These are phyloP conservation scores for Prunus mume DNA, from an alignment of 306 rosid species.

Conservation along the genomic window DNA sequence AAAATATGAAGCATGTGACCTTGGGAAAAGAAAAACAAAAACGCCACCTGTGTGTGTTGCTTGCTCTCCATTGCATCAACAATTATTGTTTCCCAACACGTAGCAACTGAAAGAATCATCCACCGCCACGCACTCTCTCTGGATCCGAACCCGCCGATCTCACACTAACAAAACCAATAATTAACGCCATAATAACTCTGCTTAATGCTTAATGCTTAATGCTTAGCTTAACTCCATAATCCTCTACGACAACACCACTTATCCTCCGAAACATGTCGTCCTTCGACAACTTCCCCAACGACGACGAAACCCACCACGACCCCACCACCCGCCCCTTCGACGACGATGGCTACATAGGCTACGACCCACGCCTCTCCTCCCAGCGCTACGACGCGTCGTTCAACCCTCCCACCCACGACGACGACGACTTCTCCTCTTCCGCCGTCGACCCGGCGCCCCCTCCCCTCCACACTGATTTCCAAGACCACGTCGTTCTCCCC, in stretches of 20 bases:
- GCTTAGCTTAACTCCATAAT: not conserved
- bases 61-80: not conserved
- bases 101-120: not conserved
- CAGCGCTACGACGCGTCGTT: constrained; percentile 26
- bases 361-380: not conserved
- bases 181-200: not conserved
- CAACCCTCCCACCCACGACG: constrained; percentile 20
- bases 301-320: constrained; percentile 36
- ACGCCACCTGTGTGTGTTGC: not conserved
- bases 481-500: constrained; percentile 23
- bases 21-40: no score
- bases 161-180: not conserved
- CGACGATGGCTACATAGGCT: constrained; percentile 42
- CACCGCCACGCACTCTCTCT: not conserved
- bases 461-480: constrained; percentile 19
- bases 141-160: constrained; percentile 21
- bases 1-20: no score
- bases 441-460: constrained; percentile 27
- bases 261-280: constrained; percentile 41
- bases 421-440: constrained; percentile 17
- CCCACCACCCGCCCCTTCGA: constrained; percentile 39
- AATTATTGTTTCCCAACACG: not conserved
- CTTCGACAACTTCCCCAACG: constrained; percentile 51
- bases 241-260: not conserved
- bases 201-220: no score